phyloP scores from a whole-genome alignment of 208 protist species.

The Trypanosomatidae sp. region DNA sequence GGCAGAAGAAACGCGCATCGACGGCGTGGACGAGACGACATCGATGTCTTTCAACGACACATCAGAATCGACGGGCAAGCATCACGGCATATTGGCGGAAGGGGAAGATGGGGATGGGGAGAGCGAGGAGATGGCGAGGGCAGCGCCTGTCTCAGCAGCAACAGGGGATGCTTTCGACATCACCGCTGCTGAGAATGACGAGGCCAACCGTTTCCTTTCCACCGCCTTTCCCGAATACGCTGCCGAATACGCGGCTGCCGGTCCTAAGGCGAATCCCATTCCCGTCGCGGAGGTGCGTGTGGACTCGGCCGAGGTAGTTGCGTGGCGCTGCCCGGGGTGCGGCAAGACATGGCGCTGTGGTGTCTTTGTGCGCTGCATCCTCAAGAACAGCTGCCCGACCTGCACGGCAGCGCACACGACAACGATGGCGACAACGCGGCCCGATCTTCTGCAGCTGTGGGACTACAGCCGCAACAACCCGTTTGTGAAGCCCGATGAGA shows the following conservation, averaged over 20 bases:
- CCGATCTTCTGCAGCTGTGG: constrained; percentile 60
- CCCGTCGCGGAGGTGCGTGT: constrained; percentile 39
- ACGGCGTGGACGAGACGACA: too few species aligned
- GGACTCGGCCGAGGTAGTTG: constrained; percentile 46
- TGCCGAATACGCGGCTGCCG: constrained; percentile 57
- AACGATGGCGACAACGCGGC: constrained; percentile 32
- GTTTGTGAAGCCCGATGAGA: constrained; percentile 43
- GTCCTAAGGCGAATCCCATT: constrained; percentile 25
- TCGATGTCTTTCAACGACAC: too few species aligned
- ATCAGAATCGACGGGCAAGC: too few species aligned
- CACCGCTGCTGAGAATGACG: too few species aligned
- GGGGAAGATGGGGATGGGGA: too few species aligned
- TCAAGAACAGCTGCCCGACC: constrained; percentile 63
- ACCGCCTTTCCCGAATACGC: constrained; percentile 59
- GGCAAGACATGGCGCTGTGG: constrained; percentile 53
- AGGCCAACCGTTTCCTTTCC: constrained; percentile 48
- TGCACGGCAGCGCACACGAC: constrained; percentile 39
- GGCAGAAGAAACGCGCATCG: too few species aligned
- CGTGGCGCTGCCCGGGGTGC: constrained; percentile 66
- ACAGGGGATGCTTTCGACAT: too few species aligned
- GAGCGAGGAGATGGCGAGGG: too few species aligned
- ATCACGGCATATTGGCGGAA: too few species aligned
- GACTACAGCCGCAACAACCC: constrained; percentile 68
- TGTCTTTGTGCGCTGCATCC: constrained; percentile 69
- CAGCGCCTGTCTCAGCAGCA: too few species aligned